Evolutionary conservation across 331 rosid species (phyloP), one percentile per base, ranked within the genome.

Genomic region (Telfairia occidentalis): DNA sequence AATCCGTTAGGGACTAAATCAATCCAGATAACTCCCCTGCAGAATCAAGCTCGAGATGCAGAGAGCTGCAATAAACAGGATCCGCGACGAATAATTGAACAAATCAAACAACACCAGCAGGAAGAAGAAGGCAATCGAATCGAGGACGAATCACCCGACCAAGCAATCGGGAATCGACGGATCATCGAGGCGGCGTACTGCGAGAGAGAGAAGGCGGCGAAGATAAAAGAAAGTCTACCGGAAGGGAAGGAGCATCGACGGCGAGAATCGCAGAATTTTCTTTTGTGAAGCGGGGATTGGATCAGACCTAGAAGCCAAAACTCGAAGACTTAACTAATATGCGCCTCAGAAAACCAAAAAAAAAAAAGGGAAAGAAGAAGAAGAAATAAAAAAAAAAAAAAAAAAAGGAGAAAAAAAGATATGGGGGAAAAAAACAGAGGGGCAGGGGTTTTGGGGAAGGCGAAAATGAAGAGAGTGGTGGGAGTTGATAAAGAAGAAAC

Each of bases 101-200:
- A 48, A 42, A 49, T 32, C 46, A 6, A 53, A 48, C 43, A 71
- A 43, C 2, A 55, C 21, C 7, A 2, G 66, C 48, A 66, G 52
- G 24, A 75, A 78, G 46, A 21, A 77, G 59, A 40, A 75, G 59
- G 76, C 80, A 74, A 72, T 65, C 77, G 80, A 82, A 80, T 81
- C 84, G 78, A 75, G 43, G 71, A 64, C 40, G 71, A 73, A 77
- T 70, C 75, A 49, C 43, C 49, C 55, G n/a, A 10, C 37, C 42
- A 73, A 78, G 82, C 73, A 81, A 80, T 64, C 83, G 86, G 60
- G 10, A 67, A 35, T 3, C 28, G 54, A 23, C 15, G 69, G 77
- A 61, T 49, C 54, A 78, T 34, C 43, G 55, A 74, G 65, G 5
- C 5, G 63, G 48, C 6, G 38, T 9, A 71, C 2, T 4, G 40